Base-by-base conservation (phyloP, 257 asterid species). In the Nicotiana otophora region DNA sequence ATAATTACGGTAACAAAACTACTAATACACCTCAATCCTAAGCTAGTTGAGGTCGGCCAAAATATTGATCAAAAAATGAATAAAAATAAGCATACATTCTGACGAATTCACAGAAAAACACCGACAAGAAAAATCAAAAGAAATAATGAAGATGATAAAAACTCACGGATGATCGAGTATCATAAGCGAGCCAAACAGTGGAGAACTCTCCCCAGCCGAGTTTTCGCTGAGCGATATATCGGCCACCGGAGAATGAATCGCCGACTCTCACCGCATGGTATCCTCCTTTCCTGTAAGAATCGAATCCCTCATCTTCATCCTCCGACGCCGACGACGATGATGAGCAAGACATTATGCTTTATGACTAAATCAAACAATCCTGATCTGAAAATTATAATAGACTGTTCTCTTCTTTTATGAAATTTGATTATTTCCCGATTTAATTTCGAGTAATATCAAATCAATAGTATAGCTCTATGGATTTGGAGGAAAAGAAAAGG, bases 151-250 rank as follows among this genome's bases (percentile, higher is more conserved):
- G 28, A 42, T 65, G 72, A 53, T 16, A n/a, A 10, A 39, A 57
- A 84, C 63, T 26, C 95, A 79, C 99, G 69, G 97, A 92, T 81
- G 95, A 85, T 68, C 84, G 89, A 36, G 93, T 93, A 85, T 95
- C 97, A 81, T 91, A 95, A 66, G 95, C 97, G 58, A 95, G 99
- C 99, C 99, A 95, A 48, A 95, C 99, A 81, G 97, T 94, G 83
- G 99, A 95, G 85, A 95, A 95, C 88, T 95, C 93, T 46, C 99
- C 99, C 99, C 98, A 95, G 0, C 99, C 99, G 61, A 95, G 98
- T 79, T 95, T 95, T 39, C 97, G 92, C 92, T 95, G 99, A 51
- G 98, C 99, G 87, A 95, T 88, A 88, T 94, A 95, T 33, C 95
- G 91, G 28, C 97, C 98, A 10, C 81, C 86, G 86, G 92, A 84